Base-by-base conservation (phyloP, 345 rosid genomes). In the Mallotus nudiflorus region DNA sequence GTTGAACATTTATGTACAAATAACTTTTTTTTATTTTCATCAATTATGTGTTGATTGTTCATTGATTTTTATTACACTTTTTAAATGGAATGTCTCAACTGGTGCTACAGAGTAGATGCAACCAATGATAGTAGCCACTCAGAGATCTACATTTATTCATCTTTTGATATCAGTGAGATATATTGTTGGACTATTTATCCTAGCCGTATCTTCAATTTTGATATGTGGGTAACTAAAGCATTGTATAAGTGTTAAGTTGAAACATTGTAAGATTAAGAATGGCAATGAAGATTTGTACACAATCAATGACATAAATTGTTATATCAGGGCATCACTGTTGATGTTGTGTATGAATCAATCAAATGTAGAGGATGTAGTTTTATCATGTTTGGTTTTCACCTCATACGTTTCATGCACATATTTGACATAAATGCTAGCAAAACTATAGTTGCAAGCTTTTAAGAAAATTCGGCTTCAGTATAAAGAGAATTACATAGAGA, bases 301-400 rank as follows among this genome's bases (percentile, higher is more conserved):
- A 35, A 71, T 69, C 54, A 55, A 69, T 60, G 42, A 22, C 24
- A n/a, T 9, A 31, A 46, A 14, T 52, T 33, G 52, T 15, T 44
- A 9, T n/a, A 5, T 33, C 24, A 28, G 59, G 66, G 42, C 62
- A 31, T 53, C 44, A 29, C 6, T 57, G 3, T 31, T 22, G 45
- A 64, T 71, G 25, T 55, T 71, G 24, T 55, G 19, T 53, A 56
- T 55, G 37, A 18, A 40, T 55, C 28, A 22, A 31, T 48, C 35
- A 45, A 22, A 54, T 22, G 39, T 37, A 11, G 22, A 37, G 55
- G 53, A 68, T 29, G 25, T 10, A 55, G 13, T 16, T 53, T 6
- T 40, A 39, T 35, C n/a, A 10, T 28, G 27, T 56, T 20, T 31
- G 33, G 73, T 24, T 33, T 44, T 42, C n/a, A 58, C 35, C 31